Evolutionary conservation across 257 asterid genomes (phyloP), one percentile per base, ranked within the genome.

Genomic region (Solanum piurae): DNA sequence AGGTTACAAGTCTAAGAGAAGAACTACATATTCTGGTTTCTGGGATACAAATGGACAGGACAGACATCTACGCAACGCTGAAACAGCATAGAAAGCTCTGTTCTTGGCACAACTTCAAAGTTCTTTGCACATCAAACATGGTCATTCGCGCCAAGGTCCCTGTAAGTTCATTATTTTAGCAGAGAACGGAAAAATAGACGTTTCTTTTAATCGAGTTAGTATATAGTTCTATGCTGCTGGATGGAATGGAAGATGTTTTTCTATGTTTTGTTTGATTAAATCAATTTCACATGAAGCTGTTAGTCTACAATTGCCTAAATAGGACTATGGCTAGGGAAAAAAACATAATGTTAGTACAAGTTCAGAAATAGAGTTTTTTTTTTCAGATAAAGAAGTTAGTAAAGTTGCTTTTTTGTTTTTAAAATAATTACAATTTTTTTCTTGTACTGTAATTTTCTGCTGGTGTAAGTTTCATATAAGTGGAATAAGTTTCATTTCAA

Each of bases 41-140:
- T 87, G 89, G 89, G 86, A 87, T 66, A 27, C 42, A 10, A 87
- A 58, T 80, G 86, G 82, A 44, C 85, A 87, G 14, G 86, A 80
- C 31, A 87, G 86, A 38, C 89, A 87, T 29, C 27, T 87, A 27
- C 89, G 89, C 83, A 87, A 21, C 3, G 9, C 38, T 80, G 89
- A 87, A 80, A 80, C 88, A 44, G 84, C 73, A 49, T 86, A 86
- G 82, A 7, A 42, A 72, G 9, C 58, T 75, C 83, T 21, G 6
- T 11, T 75, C 83, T 38, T 37, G 55, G 83, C 25, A 38, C 80
- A 75, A 73, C 37, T 34, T 34, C 29, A 34, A 73, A 20, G 80
- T 20, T 72, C 42, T 16, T 33, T 7, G 79, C 42, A 33, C 44
- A 72, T 72, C 44, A 72, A 42, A 25, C 84, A 79, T 79, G 37